Evolutionary conservation across 2,329 filamentous ascomycete species (phyloP), one percentile per base, ranked within the genome.

Genomic region (Colletotrichum costaricense): DNA sequence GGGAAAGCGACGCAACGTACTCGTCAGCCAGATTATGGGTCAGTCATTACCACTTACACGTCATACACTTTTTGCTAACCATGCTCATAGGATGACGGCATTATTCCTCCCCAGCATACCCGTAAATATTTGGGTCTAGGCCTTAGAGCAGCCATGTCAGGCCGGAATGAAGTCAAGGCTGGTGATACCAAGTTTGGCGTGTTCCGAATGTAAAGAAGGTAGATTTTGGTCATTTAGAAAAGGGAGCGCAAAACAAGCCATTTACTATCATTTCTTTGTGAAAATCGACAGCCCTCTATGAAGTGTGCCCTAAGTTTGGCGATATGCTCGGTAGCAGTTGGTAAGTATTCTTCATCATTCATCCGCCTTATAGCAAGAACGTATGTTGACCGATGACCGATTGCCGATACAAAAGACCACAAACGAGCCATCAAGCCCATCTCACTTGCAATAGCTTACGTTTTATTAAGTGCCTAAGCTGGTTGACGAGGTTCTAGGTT

Each of bases 11-110:
- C 77, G 95, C 95, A 0, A 91, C 93, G 0, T 98, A 95, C 82
- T 97, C 95, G 1, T 95, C 93, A 38, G 96, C 97, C 5, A 89
- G 96, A 75, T 83, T 98, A 78, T 99, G 97, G 97, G 96, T 89
- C 77, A 83, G 87, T 85, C 28, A 30, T 76, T 26, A 5, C 33
- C 4, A 19, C 38, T 7, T 33, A 38, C 60, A 68, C 58, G 59
- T 77, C 14, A 71, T 19, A 42, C 24, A 56, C 59, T 62, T 26
- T 26, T 76, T 77, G 63, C 65, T 72, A 66, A 30, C 54, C 46
- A 14, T 58, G 35, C 33, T 56, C 28, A 52, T 74, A 92, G 90
- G 90, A 96, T 78, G 94, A 96, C 77, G 94, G 94, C 16, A 89
- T 96, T 52, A 95, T 96, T 64, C 92, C 92, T 1, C 94, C 94